Conservation (phyloP, 352 stramenopile species). For the Globisporangium splendens region DNA sequence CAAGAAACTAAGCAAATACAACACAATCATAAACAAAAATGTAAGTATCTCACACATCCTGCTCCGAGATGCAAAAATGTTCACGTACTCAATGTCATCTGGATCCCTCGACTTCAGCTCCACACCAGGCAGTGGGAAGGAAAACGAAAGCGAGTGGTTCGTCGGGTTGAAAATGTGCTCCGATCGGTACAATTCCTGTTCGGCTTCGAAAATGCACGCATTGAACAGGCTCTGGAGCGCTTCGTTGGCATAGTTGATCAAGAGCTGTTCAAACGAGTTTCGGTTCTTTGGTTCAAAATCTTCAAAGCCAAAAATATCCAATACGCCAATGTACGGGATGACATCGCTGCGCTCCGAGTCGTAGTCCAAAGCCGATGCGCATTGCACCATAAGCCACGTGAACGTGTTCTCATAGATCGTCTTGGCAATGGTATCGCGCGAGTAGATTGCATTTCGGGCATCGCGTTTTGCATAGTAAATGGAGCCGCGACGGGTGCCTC, state of each 20-base stretch:
- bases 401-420: constrained; percentile 89
- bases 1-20: constrained; percentile 21
- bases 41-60: neutral
- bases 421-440: constrained; percentile 87
- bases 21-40: constrained; percentile 1
- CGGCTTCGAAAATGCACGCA: constrained; percentile 80
- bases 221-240: constrained; percentile 90
- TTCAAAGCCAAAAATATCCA: constrained; percentile 93
- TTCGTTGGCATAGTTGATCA: constrained; percentile 94
- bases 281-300: constrained; percentile 86
- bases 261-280: constrained; percentile 90
- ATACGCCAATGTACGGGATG: constrained; percentile 86
- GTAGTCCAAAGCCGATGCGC: constrained; percentile 72
- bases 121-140: constrained; percentile 53
- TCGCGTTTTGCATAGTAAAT: constrained; percentile 76
- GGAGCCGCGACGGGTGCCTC: constrained; percentile 62
- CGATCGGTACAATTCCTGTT: constrained; percentile 79
- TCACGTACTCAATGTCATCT: constrained; percentile 29
- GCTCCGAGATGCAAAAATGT: no score
- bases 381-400: constrained; percentile 86
- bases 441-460: constrained; percentile 66
- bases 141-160: constrained; percentile 79
- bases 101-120: constrained; percentile 27
- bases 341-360: constrained; percentile 78
- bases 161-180: constrained; percentile 83